phyloP scores from a whole-genome alignment of 495 filamentous ascomycete genomes.

The Amorphotheca resinae region DNA sequence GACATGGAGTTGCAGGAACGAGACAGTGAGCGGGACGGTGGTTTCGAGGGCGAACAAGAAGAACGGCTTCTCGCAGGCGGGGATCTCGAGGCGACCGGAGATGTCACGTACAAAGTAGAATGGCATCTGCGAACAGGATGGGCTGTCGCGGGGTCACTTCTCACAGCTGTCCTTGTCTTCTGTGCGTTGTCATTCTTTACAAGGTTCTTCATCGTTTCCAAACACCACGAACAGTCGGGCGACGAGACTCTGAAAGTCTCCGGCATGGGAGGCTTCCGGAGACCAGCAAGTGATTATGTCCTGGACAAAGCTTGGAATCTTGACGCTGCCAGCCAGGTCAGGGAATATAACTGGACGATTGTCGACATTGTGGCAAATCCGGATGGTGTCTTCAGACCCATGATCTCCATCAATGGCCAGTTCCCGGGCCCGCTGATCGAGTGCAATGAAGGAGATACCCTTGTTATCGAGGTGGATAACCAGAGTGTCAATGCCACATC shows the following conservation, averaged over 20 bases:
- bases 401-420: slow-evolving; percentile 42
- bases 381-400: slow-evolving; percentile 35
- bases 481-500: slow-evolving; percentile 29
- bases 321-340: slow-evolving; percentile 8
- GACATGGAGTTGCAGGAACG: slow-evolving; percentile 17
- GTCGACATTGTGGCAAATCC: slow-evolving; percentile 34
- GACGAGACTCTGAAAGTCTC: neutral
- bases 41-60: slow-evolving; percentile 5
- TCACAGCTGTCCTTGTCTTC: slow-evolving; percentile 8
- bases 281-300: slow-evolving; percentile 29
- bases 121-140: slow-evolving; percentile 21
- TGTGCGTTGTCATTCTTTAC: slow-evolving; percentile 9
- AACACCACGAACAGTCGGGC: neutral
- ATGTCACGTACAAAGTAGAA: slow-evolving; percentile 12
- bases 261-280: slow-evolving; percentile 14
- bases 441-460: slow-evolving; percentile 34
- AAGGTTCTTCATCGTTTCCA: slow-evolving; percentile 12
- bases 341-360: slow-evolving; percentile 35
- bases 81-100: slow-evolving; percentile 4
- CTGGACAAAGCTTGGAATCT: slow-evolving; percentile 36
- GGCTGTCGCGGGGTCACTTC: slow-evolving; percentile 14
- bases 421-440: slow-evolving; percentile 44
- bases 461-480: slow-evolving; percentile 35
- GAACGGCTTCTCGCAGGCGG: slow-evolving; percentile 12
- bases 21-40: slow-evolving; percentile 13